These are phyloP conservation scores for Phytophthora ohioensis DNA, from an alignment of 352 stramenopile species.

Conservation along the genomic window DNA sequence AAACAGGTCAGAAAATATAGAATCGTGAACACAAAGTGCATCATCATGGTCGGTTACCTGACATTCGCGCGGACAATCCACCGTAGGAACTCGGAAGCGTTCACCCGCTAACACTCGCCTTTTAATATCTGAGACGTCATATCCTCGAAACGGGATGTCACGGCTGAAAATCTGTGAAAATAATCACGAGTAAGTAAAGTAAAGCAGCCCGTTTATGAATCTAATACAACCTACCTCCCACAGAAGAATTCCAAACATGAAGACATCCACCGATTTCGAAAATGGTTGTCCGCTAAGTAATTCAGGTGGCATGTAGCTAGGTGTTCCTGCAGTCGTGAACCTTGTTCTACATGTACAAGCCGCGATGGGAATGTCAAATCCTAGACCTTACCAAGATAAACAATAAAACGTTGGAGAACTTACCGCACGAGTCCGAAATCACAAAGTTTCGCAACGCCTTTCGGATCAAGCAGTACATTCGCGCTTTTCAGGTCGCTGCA, in stretches of 20 bases:
- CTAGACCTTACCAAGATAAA: too few relatives aligned
- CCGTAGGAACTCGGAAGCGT: conserved; percentile 76
- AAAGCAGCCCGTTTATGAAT: background rate
- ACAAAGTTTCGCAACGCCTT: conserved; percentile 88
- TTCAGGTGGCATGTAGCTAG: conserved; percentile 91
- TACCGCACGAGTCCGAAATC: conserved; percentile 92
- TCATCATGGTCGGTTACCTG: conserved; percentile 39
- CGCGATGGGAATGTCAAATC: background rate
- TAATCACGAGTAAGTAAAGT: background rate
- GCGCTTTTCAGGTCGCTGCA: conserved; percentile 90
- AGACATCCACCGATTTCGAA: conserved; percentile 93
- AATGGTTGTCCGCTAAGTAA: conserved; percentile 85
- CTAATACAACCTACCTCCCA: conserved; percentile 69
- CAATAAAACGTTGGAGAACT: background rate
- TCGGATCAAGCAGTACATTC: conserved; percentile 86
- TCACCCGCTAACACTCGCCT: conserved; percentile 76
- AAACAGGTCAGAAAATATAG: background rate
- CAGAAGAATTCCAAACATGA: conserved; percentile 93
- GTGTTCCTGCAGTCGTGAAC: conserved; percentile 86
- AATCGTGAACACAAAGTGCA: background rate
- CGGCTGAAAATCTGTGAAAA: conserved; percentile 73
- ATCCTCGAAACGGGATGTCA: conserved; percentile 81
- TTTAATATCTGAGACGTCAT: conserved; percentile 77
- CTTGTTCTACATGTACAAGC: conserved; percentile 61
- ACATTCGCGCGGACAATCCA: conserved; percentile 69